phyloP scores from a whole-genome alignment of 257 asterid genomes.

The Striga asiatica region DNA sequence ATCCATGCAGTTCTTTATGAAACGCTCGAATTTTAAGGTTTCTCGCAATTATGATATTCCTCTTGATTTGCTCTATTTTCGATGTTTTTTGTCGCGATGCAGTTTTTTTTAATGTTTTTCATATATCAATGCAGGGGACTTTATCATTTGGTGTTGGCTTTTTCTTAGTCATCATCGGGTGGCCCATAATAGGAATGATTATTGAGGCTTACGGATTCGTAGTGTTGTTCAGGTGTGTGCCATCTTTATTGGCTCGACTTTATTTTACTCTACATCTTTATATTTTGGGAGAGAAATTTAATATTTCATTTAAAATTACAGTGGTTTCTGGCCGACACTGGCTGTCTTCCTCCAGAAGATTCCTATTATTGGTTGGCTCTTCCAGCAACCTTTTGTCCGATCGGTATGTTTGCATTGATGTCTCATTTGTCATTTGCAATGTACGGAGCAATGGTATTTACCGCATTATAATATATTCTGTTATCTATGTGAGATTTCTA shows the following conservation, averaged over 20 bases:
- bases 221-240: conserved; percentile 70
- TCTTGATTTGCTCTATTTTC: neutral
- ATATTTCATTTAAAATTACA: conserved; percentile 22
- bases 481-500: neutral
- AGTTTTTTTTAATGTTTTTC: neutral
- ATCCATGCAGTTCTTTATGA: conserved; percentile 72
- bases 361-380: conserved; percentile 77
- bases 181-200: conserved; percentile 87
- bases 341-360: conserved; percentile 82
- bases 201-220: conserved; percentile 79
- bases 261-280: neutral
- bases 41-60: neutral
- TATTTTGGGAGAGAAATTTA: conserved; percentile 8
- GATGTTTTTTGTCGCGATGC: neutral
- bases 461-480: neutral
- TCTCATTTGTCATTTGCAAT: neutral
- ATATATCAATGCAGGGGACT: conserved; percentile 50
- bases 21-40: conserved; percentile 71
- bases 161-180: conserved; percentile 70
- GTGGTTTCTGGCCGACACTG: conserved; percentile 94
- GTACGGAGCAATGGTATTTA: neutral
- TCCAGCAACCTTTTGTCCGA: conserved; percentile 79
- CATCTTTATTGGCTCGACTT: neutral
- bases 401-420: conserved; percentile 41
- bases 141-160: conserved; percentile 72